phyloP scores from a whole-genome alignment of 768 basidiomycete species.

The Boletus fagicola region DNA sequence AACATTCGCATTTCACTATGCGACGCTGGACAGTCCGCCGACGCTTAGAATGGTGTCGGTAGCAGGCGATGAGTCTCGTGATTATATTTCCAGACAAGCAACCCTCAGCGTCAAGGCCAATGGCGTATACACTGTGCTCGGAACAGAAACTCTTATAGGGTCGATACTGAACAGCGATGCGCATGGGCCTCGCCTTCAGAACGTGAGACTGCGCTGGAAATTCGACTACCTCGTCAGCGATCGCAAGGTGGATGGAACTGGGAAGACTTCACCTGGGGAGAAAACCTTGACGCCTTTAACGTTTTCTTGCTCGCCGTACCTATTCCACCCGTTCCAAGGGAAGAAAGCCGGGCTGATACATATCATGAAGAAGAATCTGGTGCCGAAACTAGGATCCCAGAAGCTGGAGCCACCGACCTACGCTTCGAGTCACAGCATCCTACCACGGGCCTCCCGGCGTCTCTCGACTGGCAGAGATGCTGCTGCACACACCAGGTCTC shows the following conservation, averaged over 20 bases:
- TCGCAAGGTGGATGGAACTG: conserved; percentile 44
- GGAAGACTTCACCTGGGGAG: conserved; percentile 57
- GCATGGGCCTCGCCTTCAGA: conserved; percentile 21
- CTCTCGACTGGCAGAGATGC: conserved; percentile 2
- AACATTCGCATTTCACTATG: conserved; percentile 68
- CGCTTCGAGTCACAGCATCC: conserved; percentile 2
- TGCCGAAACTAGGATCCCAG: conserved; percentile 62
- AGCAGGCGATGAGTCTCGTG: conserved; percentile 63
- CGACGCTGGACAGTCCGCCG: conserved; percentile 63
- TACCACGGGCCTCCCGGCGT: conserved; percentile 2
- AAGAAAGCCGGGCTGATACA: conserved; percentile 68
- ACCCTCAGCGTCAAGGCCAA: conserved; percentile 64
- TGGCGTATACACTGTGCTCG: conserved; percentile 74
- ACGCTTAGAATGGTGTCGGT: conserved; percentile 68
- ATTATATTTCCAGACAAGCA: conserved; percentile 77
- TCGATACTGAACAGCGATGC: conserved; percentile 19
- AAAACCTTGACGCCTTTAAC: conserved; percentile 69
- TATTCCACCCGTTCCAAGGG: conserved; percentile 59
- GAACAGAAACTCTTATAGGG: conserved; percentile 48
- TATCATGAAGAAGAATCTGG: conserved; percentile 66
- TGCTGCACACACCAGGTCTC: conserved; percentile 21
- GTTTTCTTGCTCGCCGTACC: conserved; percentile 70
- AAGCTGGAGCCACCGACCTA: conserved; percentile 49
- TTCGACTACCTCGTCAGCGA: conserved; percentile 79
- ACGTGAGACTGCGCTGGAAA: conserved; percentile 61